These are phyloP conservation scores for Gracilariopsis chorda DNA, from an alignment of 23 red algal species.

Conservation along the genomic window DNA sequence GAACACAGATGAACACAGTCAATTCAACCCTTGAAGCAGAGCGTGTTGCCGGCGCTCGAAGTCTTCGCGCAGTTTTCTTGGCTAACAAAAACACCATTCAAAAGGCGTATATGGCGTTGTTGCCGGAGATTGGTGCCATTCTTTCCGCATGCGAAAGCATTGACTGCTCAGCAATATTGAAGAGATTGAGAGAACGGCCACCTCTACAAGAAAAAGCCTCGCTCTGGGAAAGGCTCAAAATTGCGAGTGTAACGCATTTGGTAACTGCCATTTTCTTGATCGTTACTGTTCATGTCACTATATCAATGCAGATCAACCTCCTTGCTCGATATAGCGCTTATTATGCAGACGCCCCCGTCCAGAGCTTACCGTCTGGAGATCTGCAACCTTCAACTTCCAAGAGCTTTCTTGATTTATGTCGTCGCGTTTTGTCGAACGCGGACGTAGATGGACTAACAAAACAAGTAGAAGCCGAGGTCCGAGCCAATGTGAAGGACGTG, in stretches of 20 bases:
- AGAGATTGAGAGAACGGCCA: neutral
- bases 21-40: slow-evolving; percentile 36
- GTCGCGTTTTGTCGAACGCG: neutral
- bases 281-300: neutral
- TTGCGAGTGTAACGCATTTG: slow-evolving; percentile 20
- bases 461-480: neutral
- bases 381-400: slow-evolving; percentile 4
- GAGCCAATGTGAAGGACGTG: neutral
- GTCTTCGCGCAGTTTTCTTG: slow-evolving; percentile 44
- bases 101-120: slow-evolving; percentile 4
- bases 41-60: slow-evolving; percentile 39
- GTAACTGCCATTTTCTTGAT: slow-evolving; percentile 4
- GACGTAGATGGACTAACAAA: neutral
- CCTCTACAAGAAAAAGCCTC: slow-evolving; percentile 13
- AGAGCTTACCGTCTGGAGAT: slow-evolving; percentile 8
- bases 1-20: slow-evolving; percentile 24
- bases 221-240: slow-evolving; percentile 47
- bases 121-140: neutral
- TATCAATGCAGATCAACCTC: slow-evolving; percentile 54
- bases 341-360: slow-evolving; percentile 34
- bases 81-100: slow-evolving; percentile 21
- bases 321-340: slow-evolving; percentile 44
- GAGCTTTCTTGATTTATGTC: slow-evolving; percentile 23
- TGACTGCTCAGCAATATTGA: neutral
- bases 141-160: slow-evolving; percentile 1